Percentiles rank a stretch among this genome's conserved stretches.
Conservation (phyloP, 1,284 basidiomycete species). For the Cerrena zonata region DNA sequence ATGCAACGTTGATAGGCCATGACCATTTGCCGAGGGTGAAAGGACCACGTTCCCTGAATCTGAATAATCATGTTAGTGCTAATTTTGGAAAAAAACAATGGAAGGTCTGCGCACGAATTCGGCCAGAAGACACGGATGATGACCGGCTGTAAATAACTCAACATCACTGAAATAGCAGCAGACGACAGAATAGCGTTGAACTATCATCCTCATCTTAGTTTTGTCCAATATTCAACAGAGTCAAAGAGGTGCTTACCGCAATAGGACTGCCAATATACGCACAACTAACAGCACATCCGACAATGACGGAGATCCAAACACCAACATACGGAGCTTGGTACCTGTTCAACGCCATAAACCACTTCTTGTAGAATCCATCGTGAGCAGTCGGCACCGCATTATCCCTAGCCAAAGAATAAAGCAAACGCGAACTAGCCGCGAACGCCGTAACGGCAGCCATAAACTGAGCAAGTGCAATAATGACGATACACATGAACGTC, state of each 20-base stretch:
- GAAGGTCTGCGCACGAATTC: conserved; percentile 42
- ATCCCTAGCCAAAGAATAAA: conserved; percentile 54
- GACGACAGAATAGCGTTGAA: conserved; percentile 54
- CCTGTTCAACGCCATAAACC: conserved; percentile 47
- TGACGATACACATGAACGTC: conserved; percentile 46
- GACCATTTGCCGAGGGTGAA: conserved; percentile 52
- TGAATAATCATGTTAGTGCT: conserved; percentile 15
- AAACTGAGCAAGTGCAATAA: conserved; percentile 47
- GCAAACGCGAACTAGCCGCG: conserved; percentile 51
- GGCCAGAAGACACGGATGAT: conserved; percentile 57
- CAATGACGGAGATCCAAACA: conserved; percentile 49
- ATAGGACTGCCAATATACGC: conserved; percentile 54
- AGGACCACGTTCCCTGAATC: conserved; percentile 44
- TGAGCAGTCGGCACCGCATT: conserved; percentile 38
- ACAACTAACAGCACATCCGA: conserved; percentile 53
- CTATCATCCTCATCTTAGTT: conserved; percentile 21
- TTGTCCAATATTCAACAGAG: background rate
- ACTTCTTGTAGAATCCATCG: conserved; percentile 22
- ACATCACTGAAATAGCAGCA: conserved; percentile 55
- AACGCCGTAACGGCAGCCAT: conserved; percentile 58
- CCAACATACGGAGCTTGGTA: conserved; percentile 53
- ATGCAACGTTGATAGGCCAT: conserved; percentile 45
- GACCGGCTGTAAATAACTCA: conserved; percentile 55
- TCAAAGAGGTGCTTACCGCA: conserved; percentile 34
- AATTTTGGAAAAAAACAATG: no score